Percentiles rank a stretch among this genome's conserved stretches.
phyloP scores from a whole-genome alignment of 352 stramenopile genomes.

The Phytophthora palmivora region DNA sequence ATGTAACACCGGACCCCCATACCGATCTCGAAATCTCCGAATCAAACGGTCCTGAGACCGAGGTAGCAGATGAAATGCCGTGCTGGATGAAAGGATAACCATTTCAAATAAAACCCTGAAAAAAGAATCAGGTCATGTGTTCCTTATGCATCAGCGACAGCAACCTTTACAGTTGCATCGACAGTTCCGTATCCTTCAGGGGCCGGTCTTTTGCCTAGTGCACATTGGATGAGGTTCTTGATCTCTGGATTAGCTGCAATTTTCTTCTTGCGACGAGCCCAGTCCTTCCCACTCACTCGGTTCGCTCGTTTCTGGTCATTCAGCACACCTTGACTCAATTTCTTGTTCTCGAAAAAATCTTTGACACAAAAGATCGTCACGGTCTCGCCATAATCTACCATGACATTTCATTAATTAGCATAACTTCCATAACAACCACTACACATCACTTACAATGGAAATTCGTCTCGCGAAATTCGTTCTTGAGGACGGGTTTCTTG shows the following conservation, averaged over 20 bases:
- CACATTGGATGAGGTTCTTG: slow-evolving; percentile 55
- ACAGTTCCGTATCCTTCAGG: slow-evolving; percentile 24
- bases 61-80: slow-evolving; percentile 37
- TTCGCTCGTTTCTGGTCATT: slow-evolving; percentile 77
- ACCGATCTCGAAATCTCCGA: background rate
- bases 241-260: slow-evolving; percentile 27
- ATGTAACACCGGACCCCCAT: background rate
- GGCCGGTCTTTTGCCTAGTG: slow-evolving; percentile 42
- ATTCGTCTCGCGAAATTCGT: slow-evolving; percentile 83
- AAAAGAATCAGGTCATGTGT: slow-evolving; percentile 17
- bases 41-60: slow-evolving; percentile 8
- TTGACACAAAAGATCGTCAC: slow-evolving; percentile 78
- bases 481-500: slow-evolving; percentile 68
- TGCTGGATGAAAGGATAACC: slow-evolving; percentile 54
- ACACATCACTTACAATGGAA: slow-evolving; percentile 54
- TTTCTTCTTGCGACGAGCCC: slow-evolving; percentile 43
- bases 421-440: background rate
- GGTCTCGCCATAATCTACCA: slow-evolving; percentile 76
- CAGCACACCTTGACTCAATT: slow-evolving; percentile 73
- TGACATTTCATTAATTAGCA: background rate
- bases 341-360: slow-evolving; percentile 79
- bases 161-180: slow-evolving; percentile 3
- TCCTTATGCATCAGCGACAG: slow-evolving; percentile 17
- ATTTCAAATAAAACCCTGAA: background rate
- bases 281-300: slow-evolving; percentile 56